Conservation (phyloP, 139 green algal species). For the Chlorokybus atmophyticus region DNA sequence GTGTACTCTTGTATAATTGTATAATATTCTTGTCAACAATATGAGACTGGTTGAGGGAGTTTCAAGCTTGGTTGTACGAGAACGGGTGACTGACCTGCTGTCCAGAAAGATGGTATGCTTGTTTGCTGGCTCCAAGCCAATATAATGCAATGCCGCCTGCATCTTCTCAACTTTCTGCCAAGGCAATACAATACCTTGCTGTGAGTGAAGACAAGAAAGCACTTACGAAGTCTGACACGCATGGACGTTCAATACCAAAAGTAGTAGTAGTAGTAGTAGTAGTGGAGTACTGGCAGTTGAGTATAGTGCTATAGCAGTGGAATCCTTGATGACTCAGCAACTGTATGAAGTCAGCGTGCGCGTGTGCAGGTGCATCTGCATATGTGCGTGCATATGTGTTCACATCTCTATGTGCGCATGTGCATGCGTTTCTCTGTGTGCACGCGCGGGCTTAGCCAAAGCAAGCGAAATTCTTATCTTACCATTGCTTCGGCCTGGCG, state of each 20-base stretch:
- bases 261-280: no score
- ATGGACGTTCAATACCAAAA: not conserved
- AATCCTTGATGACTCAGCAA: not conserved
- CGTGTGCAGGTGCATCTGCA: not conserved
- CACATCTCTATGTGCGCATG: not conserved
- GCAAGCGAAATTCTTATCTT: not conserved
- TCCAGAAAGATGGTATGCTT: slow-evolving; percentile 69
- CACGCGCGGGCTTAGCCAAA: no score
- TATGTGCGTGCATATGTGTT: not conserved
- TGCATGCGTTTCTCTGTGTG: not conserved
- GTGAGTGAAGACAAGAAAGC: no score
- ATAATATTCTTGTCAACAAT: not conserved
- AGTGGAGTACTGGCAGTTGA: no score
- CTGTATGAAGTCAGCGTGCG: not conserved
- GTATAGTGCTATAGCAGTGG: no score
- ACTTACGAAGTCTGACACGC: not conserved
- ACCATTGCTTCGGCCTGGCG: slow-evolving; percentile 58
- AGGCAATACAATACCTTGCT: no score
- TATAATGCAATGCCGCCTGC: slow-evolving; percentile 59
- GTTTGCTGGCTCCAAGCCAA: slow-evolving; percentile 43
- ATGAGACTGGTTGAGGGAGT: slow-evolving; percentile 35
- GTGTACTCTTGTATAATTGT: no score
- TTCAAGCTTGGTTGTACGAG: slow-evolving; percentile 55
- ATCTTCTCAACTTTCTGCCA: slow-evolving; percentile 69
- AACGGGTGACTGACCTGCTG: slow-evolving; percentile 44